Percentiles rank a stretch among this genome's conserved stretches.
These are phyloP conservation scores for Exophiala sp. DNA, from an alignment of 2,329 filamentous ascomycete genomes.

Conservation along the genomic window DNA sequence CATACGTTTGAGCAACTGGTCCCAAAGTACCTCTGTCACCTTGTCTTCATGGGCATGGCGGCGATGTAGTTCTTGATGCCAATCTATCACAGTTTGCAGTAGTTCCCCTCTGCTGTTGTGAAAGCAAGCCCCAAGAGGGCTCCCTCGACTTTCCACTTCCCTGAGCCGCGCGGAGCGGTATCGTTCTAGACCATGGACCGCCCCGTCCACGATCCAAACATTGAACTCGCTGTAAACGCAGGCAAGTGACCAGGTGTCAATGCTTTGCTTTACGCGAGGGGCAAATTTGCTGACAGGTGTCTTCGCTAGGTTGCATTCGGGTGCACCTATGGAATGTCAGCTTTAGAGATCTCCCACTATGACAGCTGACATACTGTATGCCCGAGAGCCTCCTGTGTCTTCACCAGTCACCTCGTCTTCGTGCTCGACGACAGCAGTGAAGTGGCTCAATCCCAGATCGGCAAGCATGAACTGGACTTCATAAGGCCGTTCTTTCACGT, in stretches of 20 bases:
- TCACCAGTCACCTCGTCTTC: background rate
- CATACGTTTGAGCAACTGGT: slow-evolving; percentile 12
- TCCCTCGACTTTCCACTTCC: too few species aligned
- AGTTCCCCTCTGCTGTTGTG: slow-evolving; percentile 30
- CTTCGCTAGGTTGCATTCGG: slow-evolving; percentile 30
- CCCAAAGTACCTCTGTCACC: slow-evolving; percentile 22
- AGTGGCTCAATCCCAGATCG: slow-evolving; percentile 31
- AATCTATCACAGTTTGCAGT: slow-evolving; percentile 28
- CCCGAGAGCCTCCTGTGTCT: slow-evolving; percentile 2
- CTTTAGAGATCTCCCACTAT: slow-evolving; percentile 1
- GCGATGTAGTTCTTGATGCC: slow-evolving; percentile 21
- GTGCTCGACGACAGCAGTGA: background rate
- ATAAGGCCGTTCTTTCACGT: slow-evolving; percentile 12
- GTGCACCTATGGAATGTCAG: slow-evolving; percentile 29
- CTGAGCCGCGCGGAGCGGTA: too few species aligned
- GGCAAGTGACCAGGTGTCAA: slow-evolving; percentile 36
- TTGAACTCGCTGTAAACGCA: slow-evolving; percentile 34
- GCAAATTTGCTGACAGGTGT: slow-evolving; percentile 2
- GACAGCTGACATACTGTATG: slow-evolving; percentile 1
- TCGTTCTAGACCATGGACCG: too few species aligned
- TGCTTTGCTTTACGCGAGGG: slow-evolving; percentile 2
- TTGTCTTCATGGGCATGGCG: slow-evolving; percentile 25
- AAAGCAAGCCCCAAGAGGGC: slow-evolving; percentile 28
- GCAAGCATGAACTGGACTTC: slow-evolving; percentile 33
- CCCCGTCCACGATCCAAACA: slow-evolving; percentile 21